A percentile compares a stretch with the other conserved stretches of the same genome.
These are phyloP conservation scores for Colletotrichum australisinense DNA, from an alignment of 2,329 filamentous ascomycete genomes.

Conservation along the genomic window DNA sequence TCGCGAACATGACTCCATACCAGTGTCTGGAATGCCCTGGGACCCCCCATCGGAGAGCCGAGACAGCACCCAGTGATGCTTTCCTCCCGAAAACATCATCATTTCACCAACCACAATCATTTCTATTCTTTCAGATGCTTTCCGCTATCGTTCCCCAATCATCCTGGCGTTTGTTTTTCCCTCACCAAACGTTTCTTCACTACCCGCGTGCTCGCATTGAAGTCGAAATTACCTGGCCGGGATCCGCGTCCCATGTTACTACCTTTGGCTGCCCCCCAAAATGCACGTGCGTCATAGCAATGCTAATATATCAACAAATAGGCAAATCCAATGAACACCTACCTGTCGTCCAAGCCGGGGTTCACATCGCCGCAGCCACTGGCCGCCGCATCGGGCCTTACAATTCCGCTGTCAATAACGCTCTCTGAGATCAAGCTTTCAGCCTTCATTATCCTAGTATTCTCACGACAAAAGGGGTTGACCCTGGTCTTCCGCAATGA, in stretches of 20 bases:
- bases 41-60: constrained; percentile 3
- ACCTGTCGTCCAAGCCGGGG: constrained; percentile 87
- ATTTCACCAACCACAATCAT: background rate
- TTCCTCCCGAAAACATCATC: background rate
- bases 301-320: constrained; percentile 64
- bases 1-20: constrained; percentile 5
- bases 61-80: constrained; percentile 16
- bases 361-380: constrained; percentile 95
- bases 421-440: constrained; percentile 95
- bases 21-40: constrained; percentile 23
- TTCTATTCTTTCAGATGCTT: background rate
- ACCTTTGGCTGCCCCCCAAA: constrained; percentile 39
- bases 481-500: constrained; percentile 98
- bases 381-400: constrained; percentile 90
- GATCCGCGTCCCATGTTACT: constrained; percentile 43
- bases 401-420: constrained; percentile 97
- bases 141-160: background rate
- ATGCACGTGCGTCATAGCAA: constrained; percentile 48
- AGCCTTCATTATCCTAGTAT: constrained; percentile 97
- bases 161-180: constrained; percentile 33
- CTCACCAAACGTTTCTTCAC: constrained; percentile 28
- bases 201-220: constrained; percentile 44
- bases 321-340: constrained; percentile 97
- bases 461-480: constrained; percentile 96
- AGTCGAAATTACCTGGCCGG: constrained; percentile 48